Evolutionary conservation across 805 yeast genomes (phyloP), one percentile per base, ranked within the genome.

Genomic region (Torulaspora franciscae): DNA sequence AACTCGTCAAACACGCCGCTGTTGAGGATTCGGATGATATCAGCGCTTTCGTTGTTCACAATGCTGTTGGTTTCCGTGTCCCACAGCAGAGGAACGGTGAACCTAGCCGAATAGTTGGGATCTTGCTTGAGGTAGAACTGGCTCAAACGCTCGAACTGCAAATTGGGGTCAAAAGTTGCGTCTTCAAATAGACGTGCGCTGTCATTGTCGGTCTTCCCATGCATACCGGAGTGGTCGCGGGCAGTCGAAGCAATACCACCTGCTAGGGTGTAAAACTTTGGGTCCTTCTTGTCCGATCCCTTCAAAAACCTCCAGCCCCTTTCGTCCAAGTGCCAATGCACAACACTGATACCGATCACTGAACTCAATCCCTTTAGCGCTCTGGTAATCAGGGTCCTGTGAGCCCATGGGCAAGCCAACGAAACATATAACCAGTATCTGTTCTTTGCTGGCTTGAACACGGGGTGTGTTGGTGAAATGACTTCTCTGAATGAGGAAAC

Each of bases 381-480:
- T 43, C 96, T 69, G 2, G 82, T 73, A 42, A 88, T 82, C 47
- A 90, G 71, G 0, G 90, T 79, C 50, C 98, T 75, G 61, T 87
- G 95, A 1, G 97, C 97, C 78, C 97, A 91, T 3, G 99, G 98
- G 67, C 99, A 91, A 1, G 96, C 96, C 39, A 74, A 71, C 0
- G 93, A 83, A 8, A 88, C 95, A 57, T 85, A 90, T 44, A 89
- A 74, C 66, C 90, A 95, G 62, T 91, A 91, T 57, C 99, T 75
- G 46, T 78, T 78, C 37, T 75, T 73, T 59, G 88, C 96, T 4
- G 96, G 87, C 13, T 79, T 70, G 62, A 80, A 86, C 48, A 72
- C 65, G 10, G 87, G 76, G 11, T 81, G 85, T 1, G 79, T 71
- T 23, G 74, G 55, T 2, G 85, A 76, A 37, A 89, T 80, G 19